Conservation (phyloP, 164 flowering plant species). For the Dillenia suffruticosa region DNA sequence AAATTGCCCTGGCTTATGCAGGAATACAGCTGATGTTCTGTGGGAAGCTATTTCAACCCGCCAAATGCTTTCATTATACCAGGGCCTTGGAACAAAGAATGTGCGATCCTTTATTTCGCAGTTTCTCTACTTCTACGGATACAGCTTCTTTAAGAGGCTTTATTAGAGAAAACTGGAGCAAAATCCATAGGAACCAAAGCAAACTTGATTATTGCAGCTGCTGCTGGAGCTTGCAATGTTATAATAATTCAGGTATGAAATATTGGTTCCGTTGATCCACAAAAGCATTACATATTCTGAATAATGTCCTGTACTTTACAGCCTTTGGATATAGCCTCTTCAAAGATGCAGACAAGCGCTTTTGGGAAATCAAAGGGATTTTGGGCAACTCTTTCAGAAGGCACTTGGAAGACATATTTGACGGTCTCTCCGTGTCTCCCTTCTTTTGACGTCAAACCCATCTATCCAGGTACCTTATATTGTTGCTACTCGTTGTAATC, state of each 20-base stretch:
- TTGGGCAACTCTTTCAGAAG: constrained; percentile 65
- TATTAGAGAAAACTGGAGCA: constrained; percentile 41
- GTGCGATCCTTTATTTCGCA: constrained; percentile 60
- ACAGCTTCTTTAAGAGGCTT: constrained; percentile 56
- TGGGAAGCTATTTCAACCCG: constrained; percentile 60
- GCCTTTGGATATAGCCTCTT: constrained; percentile 90
- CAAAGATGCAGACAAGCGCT: constrained; percentile 90
- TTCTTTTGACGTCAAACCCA: constrained; percentile 82
- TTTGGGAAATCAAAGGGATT: constrained; percentile 93
- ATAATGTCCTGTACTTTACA: constrained; percentile 13
- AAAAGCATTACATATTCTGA: too few relatives aligned
- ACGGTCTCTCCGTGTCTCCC: constrained; percentile 83
- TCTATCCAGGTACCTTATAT: constrained; percentile 68
- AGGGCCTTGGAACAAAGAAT: constrained; percentile 72
- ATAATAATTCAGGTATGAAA: constrained; percentile 49
- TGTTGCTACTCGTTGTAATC: neutral
- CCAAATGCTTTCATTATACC: constrained; percentile 63
- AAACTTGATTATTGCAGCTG: constrained; percentile 67
- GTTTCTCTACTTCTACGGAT: constrained; percentile 69
- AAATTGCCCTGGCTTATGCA: constrained; percentile 22
- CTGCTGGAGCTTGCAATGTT: constrained; percentile 67
- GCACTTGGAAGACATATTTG: constrained; percentile 75
- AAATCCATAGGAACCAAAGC: constrained; percentile 65
- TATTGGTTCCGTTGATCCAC: neutral
- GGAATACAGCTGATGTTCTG: constrained; percentile 57